Percentiles rank a stretch among this genome's conserved stretches.
phyloP scores from a whole-genome alignment of 768 basidiomycete genomes.

The Kwoniella botswanensis region DNA sequence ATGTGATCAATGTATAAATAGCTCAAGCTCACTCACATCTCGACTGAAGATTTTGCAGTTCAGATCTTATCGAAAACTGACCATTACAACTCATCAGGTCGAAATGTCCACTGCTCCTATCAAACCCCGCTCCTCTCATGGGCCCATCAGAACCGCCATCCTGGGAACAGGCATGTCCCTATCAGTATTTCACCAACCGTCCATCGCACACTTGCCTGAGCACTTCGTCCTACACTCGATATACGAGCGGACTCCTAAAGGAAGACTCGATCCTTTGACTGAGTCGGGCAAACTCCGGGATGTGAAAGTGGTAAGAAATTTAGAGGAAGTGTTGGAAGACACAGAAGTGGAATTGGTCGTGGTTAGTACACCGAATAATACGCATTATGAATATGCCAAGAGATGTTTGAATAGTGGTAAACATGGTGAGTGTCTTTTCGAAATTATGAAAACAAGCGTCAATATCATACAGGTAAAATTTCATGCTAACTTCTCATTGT shows the following conservation, averaged over 20 bases:
- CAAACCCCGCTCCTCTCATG: background rate
- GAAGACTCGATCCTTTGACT: slow-evolving; percentile 13
- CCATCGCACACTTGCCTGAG: slow-evolving; percentile 64
- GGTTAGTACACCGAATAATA: slow-evolving; percentile 45
- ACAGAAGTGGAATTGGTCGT: slow-evolving; percentile 45
- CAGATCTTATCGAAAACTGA: too few relatives aligned
- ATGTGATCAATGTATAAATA: slow-evolving; percentile 1
- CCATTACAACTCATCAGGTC: too few relatives aligned
- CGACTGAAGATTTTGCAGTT: background rate
- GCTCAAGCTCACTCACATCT: background rate
- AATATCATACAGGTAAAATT: too few relatives aligned
- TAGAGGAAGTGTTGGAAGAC: slow-evolving; percentile 41
- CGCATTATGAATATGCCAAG: slow-evolving; percentile 45
- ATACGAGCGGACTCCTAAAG: slow-evolving; percentile 63
- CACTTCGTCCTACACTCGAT: slow-evolving; percentile 58
- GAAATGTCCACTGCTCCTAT: background rate
- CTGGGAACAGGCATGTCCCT: slow-evolving; percentile 78
- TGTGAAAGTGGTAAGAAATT: slow-evolving; percentile 40
- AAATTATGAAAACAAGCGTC: too few relatives aligned
- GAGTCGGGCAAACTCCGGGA: slow-evolving; percentile 9
- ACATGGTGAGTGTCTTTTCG: slow-evolving; percentile 34
- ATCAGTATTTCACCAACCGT: slow-evolving; percentile 79
- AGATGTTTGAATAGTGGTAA: slow-evolving; percentile 38
- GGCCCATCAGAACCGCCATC: slow-evolving; percentile 71
- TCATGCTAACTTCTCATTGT: too few relatives aligned